Base-by-base conservation (phyloP, 352 stramenopile species). In the Globisporangium viniferum region DNA sequence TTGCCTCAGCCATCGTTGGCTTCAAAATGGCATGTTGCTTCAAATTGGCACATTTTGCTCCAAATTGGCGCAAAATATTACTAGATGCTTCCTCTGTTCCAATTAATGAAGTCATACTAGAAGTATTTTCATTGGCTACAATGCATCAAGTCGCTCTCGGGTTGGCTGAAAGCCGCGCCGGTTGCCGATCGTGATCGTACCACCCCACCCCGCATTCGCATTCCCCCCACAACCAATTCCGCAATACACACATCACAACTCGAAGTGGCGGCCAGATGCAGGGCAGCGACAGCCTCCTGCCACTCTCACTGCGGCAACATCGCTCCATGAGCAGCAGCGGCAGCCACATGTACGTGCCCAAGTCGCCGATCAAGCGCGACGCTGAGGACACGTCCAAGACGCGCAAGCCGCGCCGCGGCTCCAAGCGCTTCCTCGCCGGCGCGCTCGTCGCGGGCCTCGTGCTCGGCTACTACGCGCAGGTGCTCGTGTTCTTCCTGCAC, bases 401-500 rank as follows among this genome's bases (percentile, higher is more conserved):
- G 14, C 64, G 64, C 64, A 70, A 70, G 29, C 20, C 33, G n/a
- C 60, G 41, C 12, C 51, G 53, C 15, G 18, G 66, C 18, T 31
- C 67, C 10, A 72, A 72, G 53, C 67, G 67, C 29, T 72, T 62
- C 5, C 67, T 85, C 20, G 44, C 72, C 8, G 55, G 33, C 3
- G 64, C 73, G 12, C 58, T 79, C 22, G 49, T 73, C 3, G 39
- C 55, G 41, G 79, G 80, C 3, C 86, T 92, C 63, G 58, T 69
- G 31, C 53, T 89, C 22, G 84, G 84, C 20, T 92, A 90, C 72
- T 92, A 92, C 67, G 76, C 76, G 15, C 84, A 92, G 48, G 61
- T 92, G 20, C 57, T 92, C 24, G 53, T 88, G 57, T 92, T 92
- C 72, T 90, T 90, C 61, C 69, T 78, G 41, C 82, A 85, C 59